Evolutionary conservation across 2,329 filamentous ascomycete genomes (phyloP).

Genomic region (Penicillium expansum): DNA sequence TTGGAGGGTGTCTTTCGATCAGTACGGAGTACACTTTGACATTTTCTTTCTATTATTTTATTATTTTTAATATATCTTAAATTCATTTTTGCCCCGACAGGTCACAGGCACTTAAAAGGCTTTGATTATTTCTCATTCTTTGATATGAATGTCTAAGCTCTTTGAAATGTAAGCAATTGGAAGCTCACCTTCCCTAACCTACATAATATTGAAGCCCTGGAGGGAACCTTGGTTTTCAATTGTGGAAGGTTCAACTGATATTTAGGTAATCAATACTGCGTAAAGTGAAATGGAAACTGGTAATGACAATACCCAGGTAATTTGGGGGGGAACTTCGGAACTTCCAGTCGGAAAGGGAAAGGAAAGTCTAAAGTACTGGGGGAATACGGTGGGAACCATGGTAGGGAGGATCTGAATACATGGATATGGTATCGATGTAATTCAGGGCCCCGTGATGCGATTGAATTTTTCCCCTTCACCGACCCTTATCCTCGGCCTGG

Average conservation of each 20-base stretch:
- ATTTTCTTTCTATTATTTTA: neutral
- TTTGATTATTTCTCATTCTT: constrained; percentile 6
- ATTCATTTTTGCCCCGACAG: constrained; percentile 8
- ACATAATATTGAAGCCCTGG: neutral
- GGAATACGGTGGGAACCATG: constrained; percentile 6
- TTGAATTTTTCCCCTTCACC: constrained; percentile 25
- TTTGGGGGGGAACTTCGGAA: constrained; percentile 2
- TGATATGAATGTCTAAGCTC: neutral
- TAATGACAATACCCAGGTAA: constrained; percentile 19
- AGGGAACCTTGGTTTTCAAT: neutral
- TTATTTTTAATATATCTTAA: neutral
- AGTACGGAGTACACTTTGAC: neutral
- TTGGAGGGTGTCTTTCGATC: constrained; percentile 1
- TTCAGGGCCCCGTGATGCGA: constrained; percentile 25
- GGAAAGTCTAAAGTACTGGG: constrained; percentile 8
- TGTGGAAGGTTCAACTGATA: neutral
- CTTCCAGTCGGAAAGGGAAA: neutral
- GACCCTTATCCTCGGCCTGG: constrained; percentile 12
- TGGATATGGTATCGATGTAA: constrained; percentile 1
- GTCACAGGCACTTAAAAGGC: constrained; percentile 15
- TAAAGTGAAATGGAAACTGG: constrained; percentile 25
- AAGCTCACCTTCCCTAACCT: too few relatives aligned
- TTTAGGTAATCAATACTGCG: constrained; percentile 5
- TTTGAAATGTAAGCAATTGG: neutral
- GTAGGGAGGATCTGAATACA: neutral